phyloP scores from a whole-genome alignment of 306 rosid species.

The Prunus padus region DNA sequence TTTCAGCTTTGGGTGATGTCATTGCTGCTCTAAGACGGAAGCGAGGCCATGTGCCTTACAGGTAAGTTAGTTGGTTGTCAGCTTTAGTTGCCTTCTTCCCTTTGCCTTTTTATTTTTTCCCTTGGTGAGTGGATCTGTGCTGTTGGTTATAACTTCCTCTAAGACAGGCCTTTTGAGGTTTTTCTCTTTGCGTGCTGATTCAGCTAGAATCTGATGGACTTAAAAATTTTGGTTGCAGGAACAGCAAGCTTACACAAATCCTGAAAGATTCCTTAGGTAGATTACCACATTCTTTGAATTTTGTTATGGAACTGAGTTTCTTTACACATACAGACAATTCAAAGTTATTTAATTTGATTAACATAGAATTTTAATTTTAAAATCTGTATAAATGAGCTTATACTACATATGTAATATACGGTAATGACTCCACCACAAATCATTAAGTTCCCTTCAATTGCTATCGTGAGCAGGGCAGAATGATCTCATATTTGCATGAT shows the following conservation, averaged over 20 bases:
- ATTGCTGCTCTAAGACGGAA: constrained; percentile 87
- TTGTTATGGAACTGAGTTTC: background rate
- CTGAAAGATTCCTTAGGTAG: constrained; percentile 92
- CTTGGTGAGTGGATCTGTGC: background rate
- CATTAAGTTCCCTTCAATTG: background rate
- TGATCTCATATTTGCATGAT: background rate
- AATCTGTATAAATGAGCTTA: no score
- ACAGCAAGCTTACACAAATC: constrained; percentile 95
- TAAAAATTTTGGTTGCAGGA: constrained; percentile 59
- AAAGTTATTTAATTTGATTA: background rate
- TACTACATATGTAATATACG: background rate
- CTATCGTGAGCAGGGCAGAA: background rate
- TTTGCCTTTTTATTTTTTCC: constrained; percentile 12
- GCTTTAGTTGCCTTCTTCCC: constrained; percentile 18
- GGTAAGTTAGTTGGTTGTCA: constrained; percentile 50
- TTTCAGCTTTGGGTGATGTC: constrained; percentile 94
- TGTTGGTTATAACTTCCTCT: no score
- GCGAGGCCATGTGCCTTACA: constrained; percentile 87
- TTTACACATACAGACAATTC: background rate
- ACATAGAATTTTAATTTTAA: background rate
- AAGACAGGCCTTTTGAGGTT: background rate
- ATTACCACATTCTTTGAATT: constrained; percentile 22
- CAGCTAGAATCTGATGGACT: constrained; percentile 27
- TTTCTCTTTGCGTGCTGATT: constrained; percentile 30
- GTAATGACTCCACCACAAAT: background rate